These are phyloP conservation scores for Colletotrichum liriopes DNA, from an alignment of 2,329 filamentous ascomycete species.

Conservation along the genomic window DNA sequence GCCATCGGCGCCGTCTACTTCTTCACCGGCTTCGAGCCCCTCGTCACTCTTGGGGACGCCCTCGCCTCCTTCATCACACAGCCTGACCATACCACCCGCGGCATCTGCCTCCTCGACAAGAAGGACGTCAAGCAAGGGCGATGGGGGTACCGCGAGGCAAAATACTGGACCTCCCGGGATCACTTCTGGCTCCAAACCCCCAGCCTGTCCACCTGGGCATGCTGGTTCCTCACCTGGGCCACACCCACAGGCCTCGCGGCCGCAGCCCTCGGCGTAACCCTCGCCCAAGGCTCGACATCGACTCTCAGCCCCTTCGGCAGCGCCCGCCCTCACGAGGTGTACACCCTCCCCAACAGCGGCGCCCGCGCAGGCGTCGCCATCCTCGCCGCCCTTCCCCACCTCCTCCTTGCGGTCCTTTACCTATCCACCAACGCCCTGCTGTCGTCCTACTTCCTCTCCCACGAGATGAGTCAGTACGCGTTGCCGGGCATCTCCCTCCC, in stretches of 20 bases:
- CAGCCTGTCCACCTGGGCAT: constrained; percentile 59
- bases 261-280: constrained; percentile 56
- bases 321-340: constrained; percentile 54
- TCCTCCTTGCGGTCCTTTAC: constrained; percentile 65
- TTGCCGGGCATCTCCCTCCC: constrained; percentile 48
- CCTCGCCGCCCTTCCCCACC: constrained; percentile 63
- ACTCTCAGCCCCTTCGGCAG: constrained; percentile 57
- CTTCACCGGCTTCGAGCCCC: constrained; percentile 56
- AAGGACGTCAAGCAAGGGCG: constrained; percentile 59
- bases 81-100: constrained; percentile 61
- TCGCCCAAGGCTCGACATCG: constrained; percentile 50
- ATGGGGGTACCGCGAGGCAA: constrained; percentile 61
- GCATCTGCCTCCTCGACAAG: constrained; percentile 64
- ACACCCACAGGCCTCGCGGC: constrained; percentile 55
- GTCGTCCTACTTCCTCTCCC: constrained; percentile 64
- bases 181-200: constrained; percentile 64
- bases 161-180: constrained; percentile 58
- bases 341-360: constrained; percentile 46
- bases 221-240: constrained; percentile 58
- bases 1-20: constrained; percentile 50
- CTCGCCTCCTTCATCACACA: constrained; percentile 65
- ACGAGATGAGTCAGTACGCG: constrained; percentile 65
- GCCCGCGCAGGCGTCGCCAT: constrained; percentile 53
- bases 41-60: constrained; percentile 67
- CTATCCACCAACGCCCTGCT: constrained; percentile 63